These are phyloP conservation scores for Polytolypa hystricis DNA, from an alignment of 2,329 filamentous ascomycete species.

Conservation along the genomic window DNA sequence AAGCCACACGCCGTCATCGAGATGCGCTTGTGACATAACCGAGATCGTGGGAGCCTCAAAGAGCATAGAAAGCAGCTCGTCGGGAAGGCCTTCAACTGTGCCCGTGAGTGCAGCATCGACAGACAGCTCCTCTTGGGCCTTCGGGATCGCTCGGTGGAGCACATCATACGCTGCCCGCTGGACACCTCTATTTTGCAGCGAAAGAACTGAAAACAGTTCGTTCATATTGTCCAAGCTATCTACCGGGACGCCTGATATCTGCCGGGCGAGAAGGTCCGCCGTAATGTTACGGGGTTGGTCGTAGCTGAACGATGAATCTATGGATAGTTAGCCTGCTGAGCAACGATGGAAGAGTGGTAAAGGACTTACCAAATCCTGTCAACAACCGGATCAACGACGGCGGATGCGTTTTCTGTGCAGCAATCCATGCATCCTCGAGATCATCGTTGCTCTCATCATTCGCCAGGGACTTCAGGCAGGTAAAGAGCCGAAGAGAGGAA, in stretches of 20 bases:
- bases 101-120: slow-evolving; percentile 54
- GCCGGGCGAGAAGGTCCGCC: slow-evolving; percentile 60
- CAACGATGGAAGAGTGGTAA: background rate
- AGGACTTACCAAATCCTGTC: slow-evolving; percentile 28
- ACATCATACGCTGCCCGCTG: slow-evolving; percentile 73
- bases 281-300: slow-evolving; percentile 63
- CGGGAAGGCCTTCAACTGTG: slow-evolving; percentile 56
- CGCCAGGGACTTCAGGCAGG: slow-evolving; percentile 48
- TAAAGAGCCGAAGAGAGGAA: slow-evolving; percentile 61
- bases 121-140: slow-evolving; percentile 67
- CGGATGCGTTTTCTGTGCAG: slow-evolving; percentile 49
- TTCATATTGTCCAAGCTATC: slow-evolving; percentile 51
- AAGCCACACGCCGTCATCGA: slow-evolving; percentile 55
- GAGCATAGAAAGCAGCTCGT: slow-evolving; percentile 73
- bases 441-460: slow-evolving; percentile 71
- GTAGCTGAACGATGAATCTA: slow-evolving; percentile 39
- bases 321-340: slow-evolving; percentile 3
- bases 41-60: slow-evolving; percentile 64
- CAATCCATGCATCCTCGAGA: slow-evolving; percentile 60
- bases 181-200: slow-evolving; percentile 61
- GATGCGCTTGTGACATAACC: slow-evolving; percentile 52
- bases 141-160: slow-evolving; percentile 68
- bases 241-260: slow-evolving; percentile 53
- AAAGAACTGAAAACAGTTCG: slow-evolving; percentile 64
- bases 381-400: slow-evolving; percentile 38